Evolutionary conservation across 2,329 filamentous ascomycete genomes (phyloP).

Genomic region (Neocucurbitaria cava): DNA sequence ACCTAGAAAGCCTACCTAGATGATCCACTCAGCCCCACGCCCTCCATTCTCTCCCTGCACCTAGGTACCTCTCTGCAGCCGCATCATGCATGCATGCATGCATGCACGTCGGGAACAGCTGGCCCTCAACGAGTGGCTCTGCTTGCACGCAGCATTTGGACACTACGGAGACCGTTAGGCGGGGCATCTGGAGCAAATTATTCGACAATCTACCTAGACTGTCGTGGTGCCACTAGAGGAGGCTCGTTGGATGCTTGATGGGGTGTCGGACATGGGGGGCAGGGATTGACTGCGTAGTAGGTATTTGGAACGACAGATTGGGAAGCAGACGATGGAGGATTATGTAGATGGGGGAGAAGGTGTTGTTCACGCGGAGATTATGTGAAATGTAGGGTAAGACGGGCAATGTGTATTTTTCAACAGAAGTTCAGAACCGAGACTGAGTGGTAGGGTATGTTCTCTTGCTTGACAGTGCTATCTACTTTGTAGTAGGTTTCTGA

Average conservation of each 20-base stretch:
- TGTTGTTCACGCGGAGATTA: not conserved
- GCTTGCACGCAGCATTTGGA: too few relatives aligned
- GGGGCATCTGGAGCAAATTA: not conserved
- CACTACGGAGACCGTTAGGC: too few relatives aligned
- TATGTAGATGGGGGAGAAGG: not conserved
- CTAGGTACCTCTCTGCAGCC: not conserved
- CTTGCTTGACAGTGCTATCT: not conserved
- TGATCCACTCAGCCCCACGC: not conserved
- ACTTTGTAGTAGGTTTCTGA: not conserved
- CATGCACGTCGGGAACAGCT: not conserved
- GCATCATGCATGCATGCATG: constrained; percentile 8
- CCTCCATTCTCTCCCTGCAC: not conserved
- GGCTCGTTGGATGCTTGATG: not conserved
- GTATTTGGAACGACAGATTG: constrained; percentile 9
- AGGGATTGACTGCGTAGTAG: not conserved
- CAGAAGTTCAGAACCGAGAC: not conserved
- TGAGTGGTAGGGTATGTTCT: not conserved
- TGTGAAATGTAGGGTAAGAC: not conserved
- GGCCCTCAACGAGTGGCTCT: too few relatives aligned
- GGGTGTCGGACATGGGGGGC: not conserved
- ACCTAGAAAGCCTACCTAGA: too few relatives aligned
- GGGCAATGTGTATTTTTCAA: not conserved
- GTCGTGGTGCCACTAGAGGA: constrained; percentile 35
- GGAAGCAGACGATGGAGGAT: constrained; percentile 26
- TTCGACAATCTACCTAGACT: constrained; percentile 5